Percentiles rank a stretch among this genome's conserved stretches.
phyloP scores from a whole-genome alignment of 2,329 filamentous ascomycete species.

The Sporothrix brasiliensis region DNA sequence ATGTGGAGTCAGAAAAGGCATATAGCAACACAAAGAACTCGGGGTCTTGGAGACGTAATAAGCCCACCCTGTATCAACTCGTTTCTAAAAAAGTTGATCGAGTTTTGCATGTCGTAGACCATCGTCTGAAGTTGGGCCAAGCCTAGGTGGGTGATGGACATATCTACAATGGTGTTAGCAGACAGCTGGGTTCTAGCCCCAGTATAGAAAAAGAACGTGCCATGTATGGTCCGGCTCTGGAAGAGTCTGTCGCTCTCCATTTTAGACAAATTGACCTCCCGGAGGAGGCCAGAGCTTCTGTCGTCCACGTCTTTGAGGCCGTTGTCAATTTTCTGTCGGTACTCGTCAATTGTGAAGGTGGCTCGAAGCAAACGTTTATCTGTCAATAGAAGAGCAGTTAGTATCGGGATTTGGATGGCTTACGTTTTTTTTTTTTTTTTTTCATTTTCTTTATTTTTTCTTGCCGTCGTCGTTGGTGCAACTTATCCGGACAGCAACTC shows the following conservation, averaged over 20 bases:
- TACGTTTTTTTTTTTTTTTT: too few species aligned
- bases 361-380: background rate
- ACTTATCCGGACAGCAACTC: too few species aligned
- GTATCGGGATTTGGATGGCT: too few species aligned
- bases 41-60: too few species aligned
- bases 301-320: background rate
- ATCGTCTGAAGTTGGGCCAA: background rate
- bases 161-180: background rate
- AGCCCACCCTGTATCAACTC: too few species aligned
- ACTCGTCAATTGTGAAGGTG: conserved; percentile 11
- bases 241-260: background rate
- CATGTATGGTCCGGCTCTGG: background rate
- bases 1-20: too few species aligned
- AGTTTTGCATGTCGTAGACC: background rate
- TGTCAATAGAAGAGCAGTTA: background rate
- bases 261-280: background rate
- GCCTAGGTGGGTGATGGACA: background rate
- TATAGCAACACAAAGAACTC: too few species aligned
- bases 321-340: background rate
- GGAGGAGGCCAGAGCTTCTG: background rate
- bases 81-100: background rate
- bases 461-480: too few species aligned
- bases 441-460: too few species aligned
- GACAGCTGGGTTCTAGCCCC: too few species aligned
- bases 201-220: background rate